Base-by-base conservation (phyloP, 768 basidiomycete genomes). In the Lentinula edodes region DNA sequence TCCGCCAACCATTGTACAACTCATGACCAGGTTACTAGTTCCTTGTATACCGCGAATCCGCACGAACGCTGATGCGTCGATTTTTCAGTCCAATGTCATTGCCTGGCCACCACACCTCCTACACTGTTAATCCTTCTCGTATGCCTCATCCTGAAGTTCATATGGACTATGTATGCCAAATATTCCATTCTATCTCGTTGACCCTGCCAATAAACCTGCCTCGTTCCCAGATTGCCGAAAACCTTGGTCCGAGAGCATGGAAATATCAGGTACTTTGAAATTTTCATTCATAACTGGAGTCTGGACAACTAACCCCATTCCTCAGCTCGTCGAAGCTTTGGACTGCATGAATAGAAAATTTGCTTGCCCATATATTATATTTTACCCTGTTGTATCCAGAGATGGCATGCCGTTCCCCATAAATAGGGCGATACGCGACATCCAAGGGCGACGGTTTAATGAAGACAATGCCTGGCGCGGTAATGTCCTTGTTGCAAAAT, bases 101-200 rank as follows among this genome's bases (percentile, higher is more conserved):
- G 62, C 74, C 76, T 16, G 73, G 76, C 62, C 78, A 80, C 51
- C 80, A 81, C 63, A 73, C 74, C 13, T 72, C 78, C 15, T 80
- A 80, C 61, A 77, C 76, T 45, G 69, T 74, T 57, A 71, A 78
- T 28, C 79, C 80, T 34, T 74, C 84, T 51, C 85, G 87, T 60
- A 81, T 90, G 78, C 91, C 91, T 0, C 91, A 93, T 71, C 91
- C 91, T 12, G 90, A 92, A 71, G 83, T 90, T 43, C 84, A 89
- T 69, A 93, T 93, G 90, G 89, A 92, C 73, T 89, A 87, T 73
- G 82, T 82, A 66, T 63, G 76, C 69, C 6, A 18, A 58, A 36
- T 60, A 9, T 42, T 43, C 41, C 51, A 57, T 60, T 52, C 43
- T 16, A 55, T 18, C 28, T 28, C 41, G 23, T 45, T 34, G 46